Base-by-base conservation (phyloP, 192 early-diverging fungal species). In the Linderina pennispora region DNA sequence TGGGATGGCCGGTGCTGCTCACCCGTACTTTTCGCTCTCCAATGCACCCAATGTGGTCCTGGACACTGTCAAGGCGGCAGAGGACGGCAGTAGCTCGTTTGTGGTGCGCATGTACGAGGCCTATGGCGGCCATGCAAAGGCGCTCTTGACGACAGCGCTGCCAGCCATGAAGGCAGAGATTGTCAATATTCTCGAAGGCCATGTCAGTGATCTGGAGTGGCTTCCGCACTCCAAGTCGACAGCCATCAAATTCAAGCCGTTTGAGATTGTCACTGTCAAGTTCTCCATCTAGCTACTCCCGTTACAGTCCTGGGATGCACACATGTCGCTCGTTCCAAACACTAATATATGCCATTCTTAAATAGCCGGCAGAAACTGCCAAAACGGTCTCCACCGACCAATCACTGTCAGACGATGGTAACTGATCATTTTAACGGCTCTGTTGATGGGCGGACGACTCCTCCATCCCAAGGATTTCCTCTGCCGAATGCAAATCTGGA, bases 101-200 rank as follows among this genome's bases (percentile, higher is more conserved):
- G 70, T 97, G 31, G 40, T 97, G 21, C 74, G 95, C 23, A 49
- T 98, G 15, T 93, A 92, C 57, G 95, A 98, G 56, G 84, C 90
- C 4, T 91, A 81, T 62, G 94, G 96, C 20, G 92, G 92, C 1
- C 85, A 55, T 47, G 55, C 47, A 7, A 43, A 39, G 17, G 55
- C 51, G 1, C 20, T 55, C 13, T 20, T 66, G 9, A 56, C 52
- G 15, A 47, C 48, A 4, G 31, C 45, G 9, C 50, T 67, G 1
- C 65, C 62, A 11, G 40, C 63, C 8, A 20, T 16, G 31, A 50
- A 34, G 3, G 45, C 81, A 7, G 49, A 65, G 16, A 62, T 71
- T 50, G 85, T 82, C 42, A 95, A 95, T 55, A 77, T 91, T 11
- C 45, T 95, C 33, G 92, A 95, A 65, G 87, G 92, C 40, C 62